Evolutionary conservation across 192 early-diverging fungal species (phyloP).

Genomic region (Borealophlyctis nickersoniae): DNA sequence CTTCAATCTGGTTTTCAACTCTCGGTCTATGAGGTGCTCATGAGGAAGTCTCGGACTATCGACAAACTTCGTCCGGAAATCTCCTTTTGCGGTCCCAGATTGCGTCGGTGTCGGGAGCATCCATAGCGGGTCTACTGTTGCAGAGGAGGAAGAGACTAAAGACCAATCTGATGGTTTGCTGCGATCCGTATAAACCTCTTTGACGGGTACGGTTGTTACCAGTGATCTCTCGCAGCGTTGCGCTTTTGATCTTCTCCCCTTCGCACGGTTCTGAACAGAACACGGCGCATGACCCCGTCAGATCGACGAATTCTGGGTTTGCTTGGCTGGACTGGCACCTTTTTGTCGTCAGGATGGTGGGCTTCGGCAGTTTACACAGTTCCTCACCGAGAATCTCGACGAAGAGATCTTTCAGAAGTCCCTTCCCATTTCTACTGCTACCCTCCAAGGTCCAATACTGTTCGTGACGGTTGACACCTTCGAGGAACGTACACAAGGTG

Average conservation of each 20-base stretch:
- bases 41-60: neutral
- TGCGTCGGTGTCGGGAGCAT: constrained; percentile 11
- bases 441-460: constrained; percentile 3
- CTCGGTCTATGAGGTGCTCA: neutral
- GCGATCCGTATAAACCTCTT: neutral
- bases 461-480: constrained; percentile 4
- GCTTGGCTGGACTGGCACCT: neutral
- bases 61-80: constrained; percentile 7
- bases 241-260: neutral
- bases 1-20: neutral
- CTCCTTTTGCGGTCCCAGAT: neutral
- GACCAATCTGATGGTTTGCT: neutral
- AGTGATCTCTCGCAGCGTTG: neutral
- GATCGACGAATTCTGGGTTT: constrained; percentile 1
- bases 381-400: neutral
- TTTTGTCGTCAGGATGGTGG: constrained; percentile 2
- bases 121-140: constrained; percentile 1
- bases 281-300: neutral
- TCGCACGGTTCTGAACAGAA: neutral
- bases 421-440: constrained; percentile 3
- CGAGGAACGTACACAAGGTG: constrained; percentile 1
- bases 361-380: neutral
- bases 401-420: constrained; percentile 2
- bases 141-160: constrained; percentile 1
- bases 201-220: neutral